phyloP scores from a whole-genome alignment of 257 asterid genomes.

The Solanum chiquidenum region DNA sequence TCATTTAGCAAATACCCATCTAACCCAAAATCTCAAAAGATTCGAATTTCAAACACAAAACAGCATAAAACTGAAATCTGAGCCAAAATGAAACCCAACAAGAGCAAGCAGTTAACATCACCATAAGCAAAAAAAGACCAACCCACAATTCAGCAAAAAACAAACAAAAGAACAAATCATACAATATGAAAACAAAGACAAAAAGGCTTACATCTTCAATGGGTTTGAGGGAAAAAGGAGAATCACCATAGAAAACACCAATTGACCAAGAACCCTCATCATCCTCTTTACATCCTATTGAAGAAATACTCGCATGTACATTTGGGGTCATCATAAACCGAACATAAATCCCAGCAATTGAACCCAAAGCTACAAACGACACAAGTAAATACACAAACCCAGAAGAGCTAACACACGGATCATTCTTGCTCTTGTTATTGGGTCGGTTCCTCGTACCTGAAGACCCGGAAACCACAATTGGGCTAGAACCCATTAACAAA shows the following conservation, averaged over 20 bases:
- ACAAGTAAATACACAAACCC: constrained; percentile 49
- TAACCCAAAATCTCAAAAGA: not conserved
- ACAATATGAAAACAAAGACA: not conserved
- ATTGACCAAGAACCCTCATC: constrained; percentile 94
- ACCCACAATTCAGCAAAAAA: not conserved
- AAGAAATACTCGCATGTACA: constrained; percentile 39
- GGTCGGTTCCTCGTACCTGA: not conserved
- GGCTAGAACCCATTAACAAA: not conserved
- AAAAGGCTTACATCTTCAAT: constrained; percentile 59
- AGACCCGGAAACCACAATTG: not conserved
- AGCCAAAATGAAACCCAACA: not conserved
- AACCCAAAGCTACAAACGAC: constrained; percentile 48
- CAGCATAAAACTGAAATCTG: not conserved
- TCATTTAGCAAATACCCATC: not conserved
- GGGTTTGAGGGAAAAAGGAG: constrained; percentile 89
- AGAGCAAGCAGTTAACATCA: not conserved
- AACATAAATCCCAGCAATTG: constrained; percentile 50
- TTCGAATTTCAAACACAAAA: not conserved
- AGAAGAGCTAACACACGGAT: not conserved
- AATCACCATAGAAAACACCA: constrained; percentile 80
- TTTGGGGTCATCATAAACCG: constrained; percentile 48
- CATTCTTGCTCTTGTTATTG: not conserved
- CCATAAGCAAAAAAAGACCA: not conserved
- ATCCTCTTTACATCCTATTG: constrained; percentile 60
- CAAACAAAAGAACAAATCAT: not conserved